Conservation (phyloP, 129 eudicot species). For the Chrysanthemum makinoi region DNA sequence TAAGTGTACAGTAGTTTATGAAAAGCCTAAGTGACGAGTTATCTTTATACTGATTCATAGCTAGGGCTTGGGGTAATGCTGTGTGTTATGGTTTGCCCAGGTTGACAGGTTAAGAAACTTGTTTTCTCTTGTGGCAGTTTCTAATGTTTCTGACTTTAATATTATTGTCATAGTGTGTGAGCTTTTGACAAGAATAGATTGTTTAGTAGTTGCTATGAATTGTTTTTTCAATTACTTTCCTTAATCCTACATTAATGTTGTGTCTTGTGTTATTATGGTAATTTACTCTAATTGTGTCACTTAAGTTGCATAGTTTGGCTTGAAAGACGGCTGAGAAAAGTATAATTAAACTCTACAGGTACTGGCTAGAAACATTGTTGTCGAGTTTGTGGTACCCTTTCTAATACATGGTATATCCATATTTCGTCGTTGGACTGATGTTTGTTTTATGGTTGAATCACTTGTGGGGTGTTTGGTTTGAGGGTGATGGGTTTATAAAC, state of each 20-base stretch:
- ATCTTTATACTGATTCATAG: constrained; percentile 23
- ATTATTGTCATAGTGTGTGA: constrained; percentile 28
- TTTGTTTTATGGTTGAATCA: too few species aligned
- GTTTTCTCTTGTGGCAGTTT: constrained; percentile 96
- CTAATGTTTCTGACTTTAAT: constrained; percentile 6
- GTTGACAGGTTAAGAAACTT: constrained; percentile 60
- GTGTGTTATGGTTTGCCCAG: constrained; percentile 87
- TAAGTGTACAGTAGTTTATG: constrained; percentile 60
- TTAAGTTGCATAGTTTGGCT: background rate
- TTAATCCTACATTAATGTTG: background rate
- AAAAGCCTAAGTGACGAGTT: constrained; percentile 26
- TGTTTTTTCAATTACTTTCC: background rate
- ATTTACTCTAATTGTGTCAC: background rate
- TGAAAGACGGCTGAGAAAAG: background rate
- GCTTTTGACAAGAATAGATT: constrained; percentile 14
- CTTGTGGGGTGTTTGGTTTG: too few species aligned
- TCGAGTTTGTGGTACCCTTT: too few species aligned
- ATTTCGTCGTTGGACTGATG: too few species aligned
- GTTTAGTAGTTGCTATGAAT: constrained; percentile 15
- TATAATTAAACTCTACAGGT: too few species aligned
- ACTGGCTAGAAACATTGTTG: too few species aligned
- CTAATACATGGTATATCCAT: too few species aligned
- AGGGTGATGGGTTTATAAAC: too few species aligned
- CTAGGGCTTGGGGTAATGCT: constrained; percentile 26
- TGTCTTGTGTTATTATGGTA: background rate